Percentiles rank a stretch among this genome's conserved stretches.
Conservation (phyloP, 2,329 filamentous ascomycete genomes). For the Ciborinia camelliae region DNA sequence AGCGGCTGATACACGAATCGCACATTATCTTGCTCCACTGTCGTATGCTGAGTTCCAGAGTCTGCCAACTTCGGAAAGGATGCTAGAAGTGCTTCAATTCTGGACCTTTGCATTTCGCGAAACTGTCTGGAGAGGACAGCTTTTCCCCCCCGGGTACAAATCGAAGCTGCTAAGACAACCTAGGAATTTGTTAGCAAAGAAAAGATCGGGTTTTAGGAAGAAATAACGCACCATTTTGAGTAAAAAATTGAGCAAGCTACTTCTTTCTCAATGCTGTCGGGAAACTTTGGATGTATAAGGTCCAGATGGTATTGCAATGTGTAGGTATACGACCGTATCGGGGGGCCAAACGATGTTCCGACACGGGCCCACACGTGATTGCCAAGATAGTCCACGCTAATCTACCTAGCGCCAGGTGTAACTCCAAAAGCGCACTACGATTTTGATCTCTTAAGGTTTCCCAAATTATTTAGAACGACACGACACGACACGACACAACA, state of each 20-base stretch:
- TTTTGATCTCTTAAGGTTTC: background rate
- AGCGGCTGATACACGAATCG: conserved; percentile 99
- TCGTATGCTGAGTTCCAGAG: conserved; percentile 94
- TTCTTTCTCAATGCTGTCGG: conserved; percentile 12
- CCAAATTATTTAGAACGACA: background rate
- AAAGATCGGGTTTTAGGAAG: background rate
- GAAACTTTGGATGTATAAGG: conserved; percentile 19
- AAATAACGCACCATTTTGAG: conserved; percentile 27
- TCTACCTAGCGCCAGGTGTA: background rate
- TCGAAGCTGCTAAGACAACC: conserved; percentile 98
- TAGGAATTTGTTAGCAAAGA: conserved; percentile 40
- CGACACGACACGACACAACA: background rate
- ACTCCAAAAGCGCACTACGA: conserved; percentile 8
- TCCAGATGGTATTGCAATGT: conserved; percentile 15
- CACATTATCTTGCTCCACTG: conserved; percentile 98
- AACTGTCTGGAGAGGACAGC: conserved; percentile 97
- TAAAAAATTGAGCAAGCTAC: background rate
- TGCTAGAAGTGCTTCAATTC: conserved; percentile 93
- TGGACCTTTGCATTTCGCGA: conserved; percentile 92
- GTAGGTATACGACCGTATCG: no score
- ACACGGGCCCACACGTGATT: conserved; percentile 18
- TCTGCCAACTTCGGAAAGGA: conserved; percentile 98
- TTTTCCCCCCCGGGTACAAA: conserved; percentile 97
- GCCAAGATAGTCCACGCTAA: background rate
- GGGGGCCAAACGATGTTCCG: conserved; percentile 15